These are phyloP conservation scores for Amphichorda felina DNA, from an alignment of 2,329 filamentous ascomycete genomes.

Conservation along the genomic window DNA sequence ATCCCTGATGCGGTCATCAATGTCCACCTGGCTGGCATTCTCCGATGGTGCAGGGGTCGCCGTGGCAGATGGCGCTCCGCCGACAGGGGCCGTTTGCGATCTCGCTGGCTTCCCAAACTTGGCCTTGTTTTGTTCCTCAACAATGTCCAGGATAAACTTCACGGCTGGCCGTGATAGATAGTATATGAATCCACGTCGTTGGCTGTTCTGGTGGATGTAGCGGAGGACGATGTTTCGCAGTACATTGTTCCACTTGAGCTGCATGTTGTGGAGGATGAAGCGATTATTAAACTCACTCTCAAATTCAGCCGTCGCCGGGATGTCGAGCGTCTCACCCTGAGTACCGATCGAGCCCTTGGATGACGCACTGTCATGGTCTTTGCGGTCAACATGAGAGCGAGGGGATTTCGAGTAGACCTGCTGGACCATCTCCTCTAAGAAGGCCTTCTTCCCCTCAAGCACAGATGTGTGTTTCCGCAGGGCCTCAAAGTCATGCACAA, in stretches of 20 bases:
- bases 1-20: slow-evolving; percentile 78
- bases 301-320: slow-evolving; percentile 65
- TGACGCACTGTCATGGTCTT: neutral
- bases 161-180: slow-evolving; percentile 92
- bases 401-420: slow-evolving; percentile 30
- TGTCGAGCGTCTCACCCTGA: slow-evolving; percentile 51
- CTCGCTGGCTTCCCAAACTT: slow-evolving; percentile 24
- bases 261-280: slow-evolving; percentile 95
- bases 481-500: slow-evolving; percentile 49
- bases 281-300: slow-evolving; percentile 95
- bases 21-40: slow-evolving; percentile 45
- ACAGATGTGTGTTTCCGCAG: slow-evolving; percentile 42
- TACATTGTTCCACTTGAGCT: slow-evolving; percentile 97
- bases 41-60: slow-evolving; percentile 25
- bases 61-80: slow-evolving; percentile 16
- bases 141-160: slow-evolving; percentile 96
- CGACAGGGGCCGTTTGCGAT: slow-evolving; percentile 9
- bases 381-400: neutral
- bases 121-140: slow-evolving; percentile 80
- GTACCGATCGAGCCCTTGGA: slow-evolving; percentile 28
- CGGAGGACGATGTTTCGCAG: slow-evolving; percentile 91
- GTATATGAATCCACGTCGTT: slow-evolving; percentile 91
- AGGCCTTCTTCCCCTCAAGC: slow-evolving; percentile 44
- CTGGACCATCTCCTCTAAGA: slow-evolving; percentile 45
- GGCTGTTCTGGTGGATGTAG: slow-evolving; percentile 95